A percentile compares a stretch with the other conserved stretches of the same genome.
These are phyloP conservation scores for Coffea eugenioides DNA, from an alignment of 257 asterid genomes.

Conservation along the genomic window DNA sequence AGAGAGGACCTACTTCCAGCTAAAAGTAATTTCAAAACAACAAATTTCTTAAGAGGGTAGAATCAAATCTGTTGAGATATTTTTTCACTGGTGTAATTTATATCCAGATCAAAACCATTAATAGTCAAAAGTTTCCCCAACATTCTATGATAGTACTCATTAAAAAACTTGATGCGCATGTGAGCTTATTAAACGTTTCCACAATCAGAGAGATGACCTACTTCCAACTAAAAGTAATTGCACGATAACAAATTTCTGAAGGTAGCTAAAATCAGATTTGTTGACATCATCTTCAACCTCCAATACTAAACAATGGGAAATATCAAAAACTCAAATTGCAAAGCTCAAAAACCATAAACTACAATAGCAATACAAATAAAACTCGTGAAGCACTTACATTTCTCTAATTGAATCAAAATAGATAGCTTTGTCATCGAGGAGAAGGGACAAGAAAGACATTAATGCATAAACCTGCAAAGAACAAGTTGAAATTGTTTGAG, in stretches of 20 bases:
- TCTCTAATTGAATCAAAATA: slow-evolving; percentile 93
- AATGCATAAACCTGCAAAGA: slow-evolving; percentile 83
- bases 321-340: background rate
- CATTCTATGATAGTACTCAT: background rate
- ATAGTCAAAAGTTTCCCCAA: background rate
- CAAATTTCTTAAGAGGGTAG: background rate
- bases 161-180: background rate
- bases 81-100: too few relatives aligned
- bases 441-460: slow-evolving; percentile 86
- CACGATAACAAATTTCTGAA: background rate
- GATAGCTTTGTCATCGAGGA: slow-evolving; percentile 63
- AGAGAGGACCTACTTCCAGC: background rate
- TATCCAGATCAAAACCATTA: too few relatives aligned
- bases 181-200: background rate
- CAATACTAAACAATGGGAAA: background rate
- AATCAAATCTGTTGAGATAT: background rate
- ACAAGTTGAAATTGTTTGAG: slow-evolving; percentile 26
- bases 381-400: slow-evolving; percentile 54
- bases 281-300: background rate
- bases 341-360: background rate
- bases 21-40: background rate
- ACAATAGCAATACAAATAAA: background rate
- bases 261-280: background rate
- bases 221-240: background rate
- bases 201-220: slow-evolving; percentile 2